Base-by-base conservation (phyloP, 2,329 filamentous ascomycete species). In the Orbilia quercus region DNA sequence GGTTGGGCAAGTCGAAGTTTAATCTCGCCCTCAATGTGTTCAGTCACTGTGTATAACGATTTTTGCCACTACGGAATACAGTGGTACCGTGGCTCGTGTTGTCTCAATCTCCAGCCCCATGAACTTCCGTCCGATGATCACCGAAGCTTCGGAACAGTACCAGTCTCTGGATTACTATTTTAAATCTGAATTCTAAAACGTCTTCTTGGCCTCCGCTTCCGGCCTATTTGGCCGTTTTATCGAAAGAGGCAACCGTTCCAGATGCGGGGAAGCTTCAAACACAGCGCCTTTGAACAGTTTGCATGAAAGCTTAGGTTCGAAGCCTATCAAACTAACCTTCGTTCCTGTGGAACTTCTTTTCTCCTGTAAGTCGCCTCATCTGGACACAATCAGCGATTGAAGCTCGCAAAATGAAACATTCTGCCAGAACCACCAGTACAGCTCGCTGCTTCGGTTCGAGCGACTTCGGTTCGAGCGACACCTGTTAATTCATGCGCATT, bases 181-280 rank as follows among this genome's bases (percentile, higher is more conserved):
- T n/a, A n/a, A n/a, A n/a, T n/a, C n/a, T n/a, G n/a, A n/a, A n/a
- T n/a, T n/a, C n/a, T n/a, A n/a, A n/a, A n/a, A n/a, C n/a, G n/a
- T n/a, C n/a, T n/a, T n/a, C n/a, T n/a, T n/a, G n/a, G n/a, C n/a
- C n/a, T n/a, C n/a, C n/a, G n/a, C n/a, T n/a, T 31, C 28, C 9
- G 9, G 28, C 28, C 9, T 31, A 31, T 40, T 40, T 40, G 36
- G 36, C 9, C 14, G 28, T 40, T 40, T 40, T 6, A 40, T 12
- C 42, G 9, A 45, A 45, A 45, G 42, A 45, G 18, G 18, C 16
- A 9, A 2, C 14, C 7, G 34, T 40, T 55, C 47, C 40, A 69
- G 31, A 54, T 69, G 64, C 64, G 64, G 64, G 64, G 64, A 69
- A 55, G 18, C 48, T 69, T 55, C 20, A 18, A 42, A 53, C 28